Evolutionary conservation across 257 asterid species (phyloP), one percentile per base, ranked within the genome.

Genomic region (Jacaranda copaia): DNA sequence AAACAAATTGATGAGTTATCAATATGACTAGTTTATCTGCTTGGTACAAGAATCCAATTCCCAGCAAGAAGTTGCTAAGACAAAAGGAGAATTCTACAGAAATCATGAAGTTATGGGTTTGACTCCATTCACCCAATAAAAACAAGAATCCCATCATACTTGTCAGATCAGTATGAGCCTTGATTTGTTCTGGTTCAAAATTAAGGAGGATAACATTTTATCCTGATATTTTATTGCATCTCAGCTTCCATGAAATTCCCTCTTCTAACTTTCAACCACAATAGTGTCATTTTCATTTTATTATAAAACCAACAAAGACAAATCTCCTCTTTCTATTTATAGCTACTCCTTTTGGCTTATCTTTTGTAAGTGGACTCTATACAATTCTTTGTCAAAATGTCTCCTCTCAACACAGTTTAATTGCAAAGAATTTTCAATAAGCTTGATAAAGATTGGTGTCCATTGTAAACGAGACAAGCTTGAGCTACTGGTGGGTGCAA

Each of bases 381-480:
- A 15, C 55, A 49, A 42, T 65, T 12, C 46, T 49, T 5, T 13
- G 20, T 25, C 18, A 51, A 38, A 20, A 85, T 86, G 93, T 78
- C 79, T 75, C 81, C 83, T 62, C 49, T 86, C 4, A 80, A 53
- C 56, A 61, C 70, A 16, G 39, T 51, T 67, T 74, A 85, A 62
- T 77, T 87, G 76, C 81, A 86, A 68, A 82, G 79, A 71, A 79
- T 90, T 39, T 90, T 88, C 79, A 69, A 85, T 75, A 77, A 78
- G 78, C 88, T 88, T 0, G 91, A 89, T 77, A 72, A 43, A 61
- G 43, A 53, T 86, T 25, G 82, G 84, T 3, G 25, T 84, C n/a
- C 59, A 38, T 13, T 66, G 83, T 0, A 53, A 42, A 73, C 79
- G 25, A 59, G 89, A 86, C 3, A 93, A 88, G 61, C 81, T 90